These are phyloP conservation scores for Hymenoscyphus repandus DNA, from an alignment of 2,329 filamentous ascomycete species.

Conservation along the genomic window DNA sequence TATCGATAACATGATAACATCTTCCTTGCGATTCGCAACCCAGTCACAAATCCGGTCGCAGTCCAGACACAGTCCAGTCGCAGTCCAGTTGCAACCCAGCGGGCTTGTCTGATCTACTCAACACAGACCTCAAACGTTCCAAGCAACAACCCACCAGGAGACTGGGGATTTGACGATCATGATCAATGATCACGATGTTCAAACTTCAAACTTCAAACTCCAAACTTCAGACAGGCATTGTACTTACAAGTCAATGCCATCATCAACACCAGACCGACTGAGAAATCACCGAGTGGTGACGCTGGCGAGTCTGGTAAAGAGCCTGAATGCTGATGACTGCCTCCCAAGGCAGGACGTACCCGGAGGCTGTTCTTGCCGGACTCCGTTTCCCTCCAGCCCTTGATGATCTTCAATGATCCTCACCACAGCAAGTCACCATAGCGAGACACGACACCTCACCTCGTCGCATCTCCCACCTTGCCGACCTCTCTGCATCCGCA, in stretches of 20 bases:
- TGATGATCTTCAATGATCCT: too few species aligned
- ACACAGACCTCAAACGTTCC: slow-evolving; percentile 17
- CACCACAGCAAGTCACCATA: too few species aligned
- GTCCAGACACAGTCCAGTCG: too few species aligned
- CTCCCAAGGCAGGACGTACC: not conserved
- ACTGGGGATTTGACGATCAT: not conserved
- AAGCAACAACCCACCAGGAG: slow-evolving; percentile 9
- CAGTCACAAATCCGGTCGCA: too few species aligned
- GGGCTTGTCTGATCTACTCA: slow-evolving; percentile 7
- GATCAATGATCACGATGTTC: not conserved
- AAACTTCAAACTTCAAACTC: slow-evolving; percentile 1
- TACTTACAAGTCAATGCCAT: not conserved
- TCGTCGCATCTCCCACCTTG: not conserved
- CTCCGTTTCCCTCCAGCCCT: not conserved
- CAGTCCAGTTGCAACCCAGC: too few species aligned
- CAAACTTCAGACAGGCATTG: not conserved
- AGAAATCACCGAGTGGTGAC: too few species aligned
- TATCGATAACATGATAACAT: too few species aligned
- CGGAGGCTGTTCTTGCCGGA: slow-evolving; percentile 3
- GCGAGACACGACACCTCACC: too few species aligned
- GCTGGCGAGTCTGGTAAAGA: not conserved
- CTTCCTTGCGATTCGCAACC: too few species aligned
- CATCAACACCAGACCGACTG: too few species aligned
- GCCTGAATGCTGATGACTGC: not conserved
- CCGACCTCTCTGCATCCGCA: not conserved